Evolutionary conservation across 108 stramenopile genomes (phyloP).

Genomic region (Cyclotella distinguenda): DNA sequence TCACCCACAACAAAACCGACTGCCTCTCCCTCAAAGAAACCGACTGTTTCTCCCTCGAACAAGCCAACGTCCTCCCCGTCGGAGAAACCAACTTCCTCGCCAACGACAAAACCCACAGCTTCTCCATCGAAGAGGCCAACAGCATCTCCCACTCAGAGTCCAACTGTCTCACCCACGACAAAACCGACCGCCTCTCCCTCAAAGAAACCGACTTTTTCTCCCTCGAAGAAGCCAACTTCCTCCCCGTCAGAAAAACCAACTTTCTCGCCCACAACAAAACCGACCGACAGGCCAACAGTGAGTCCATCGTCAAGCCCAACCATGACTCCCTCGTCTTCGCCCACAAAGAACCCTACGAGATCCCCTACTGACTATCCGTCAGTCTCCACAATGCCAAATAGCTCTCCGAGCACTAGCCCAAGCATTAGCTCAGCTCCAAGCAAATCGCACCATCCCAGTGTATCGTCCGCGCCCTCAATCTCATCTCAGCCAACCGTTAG

Average conservation of each 20-base stretch:
- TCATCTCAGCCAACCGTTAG: background rate
- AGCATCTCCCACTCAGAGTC: background rate
- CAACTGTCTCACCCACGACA: conserved; percentile 3
- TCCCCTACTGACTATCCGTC: conserved; percentile 9
- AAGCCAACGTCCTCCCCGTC: background rate
- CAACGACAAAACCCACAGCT: background rate
- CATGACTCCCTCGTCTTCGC: background rate
- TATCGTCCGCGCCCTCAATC: background rate
- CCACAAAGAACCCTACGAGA: conserved; percentile 6
- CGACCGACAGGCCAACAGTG: background rate
- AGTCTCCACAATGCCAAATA: background rate
- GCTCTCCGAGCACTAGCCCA: background rate
- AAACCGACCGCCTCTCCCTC: conserved; percentile 11
- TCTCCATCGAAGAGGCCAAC: conserved; percentile 5
- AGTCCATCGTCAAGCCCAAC: conserved; percentile 1
- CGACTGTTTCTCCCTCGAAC: background rate
- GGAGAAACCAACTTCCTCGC: background rate
- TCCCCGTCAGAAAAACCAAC: background rate
- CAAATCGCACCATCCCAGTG: background rate
- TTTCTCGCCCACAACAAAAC: background rate
- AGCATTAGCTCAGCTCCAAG: conserved; percentile 3
- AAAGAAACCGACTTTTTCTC: background rate
- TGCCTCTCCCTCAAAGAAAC: background rate
- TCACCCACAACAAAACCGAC: background rate
- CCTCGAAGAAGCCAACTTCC: conserved; percentile 6